Conservation (phyloP, 257 asterid species). For the Solanum stenotomum region DNA sequence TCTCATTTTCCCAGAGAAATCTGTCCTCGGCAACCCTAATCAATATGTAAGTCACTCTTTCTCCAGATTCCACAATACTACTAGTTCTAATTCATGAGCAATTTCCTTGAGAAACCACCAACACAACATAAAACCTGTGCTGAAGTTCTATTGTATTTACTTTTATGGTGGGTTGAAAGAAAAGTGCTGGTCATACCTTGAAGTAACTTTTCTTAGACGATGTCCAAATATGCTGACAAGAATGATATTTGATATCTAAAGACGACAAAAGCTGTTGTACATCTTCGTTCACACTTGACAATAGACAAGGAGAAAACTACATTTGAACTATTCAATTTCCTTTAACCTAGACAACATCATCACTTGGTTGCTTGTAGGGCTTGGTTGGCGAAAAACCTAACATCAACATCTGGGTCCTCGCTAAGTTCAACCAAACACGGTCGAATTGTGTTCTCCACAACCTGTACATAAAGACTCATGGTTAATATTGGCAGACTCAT, state of each 20-base stretch:
- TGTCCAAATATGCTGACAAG: not conserved
- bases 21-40: not conserved
- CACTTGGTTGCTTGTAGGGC: slow-evolving; percentile 68
- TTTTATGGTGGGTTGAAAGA: not conserved
- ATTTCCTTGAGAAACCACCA: not conserved
- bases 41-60: not conserved
- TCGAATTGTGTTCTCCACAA: slow-evolving; percentile 67
- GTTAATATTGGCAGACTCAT: not conserved
- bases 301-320: not conserved
- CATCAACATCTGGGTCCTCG: slow-evolving; percentile 94
- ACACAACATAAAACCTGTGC: not conserved
- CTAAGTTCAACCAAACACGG: slow-evolving; percentile 75
- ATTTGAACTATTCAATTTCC: not conserved
- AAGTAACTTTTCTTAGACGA: not conserved
- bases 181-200: not conserved
- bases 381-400: slow-evolving; percentile 74
- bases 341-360: slow-evolving; percentile 64
- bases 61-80: not conserved
- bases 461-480: slow-evolving; percentile 25
- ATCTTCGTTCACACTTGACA: not conserved
- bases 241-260: not conserved
- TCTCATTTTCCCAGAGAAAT: not conserved
- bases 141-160: not conserved
- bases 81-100: not conserved
- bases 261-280: not conserved